These are phyloP conservation scores for Oenanthe sinensis DNA, from an alignment of 129 eudicot genomes.

Conservation along the genomic window DNA sequence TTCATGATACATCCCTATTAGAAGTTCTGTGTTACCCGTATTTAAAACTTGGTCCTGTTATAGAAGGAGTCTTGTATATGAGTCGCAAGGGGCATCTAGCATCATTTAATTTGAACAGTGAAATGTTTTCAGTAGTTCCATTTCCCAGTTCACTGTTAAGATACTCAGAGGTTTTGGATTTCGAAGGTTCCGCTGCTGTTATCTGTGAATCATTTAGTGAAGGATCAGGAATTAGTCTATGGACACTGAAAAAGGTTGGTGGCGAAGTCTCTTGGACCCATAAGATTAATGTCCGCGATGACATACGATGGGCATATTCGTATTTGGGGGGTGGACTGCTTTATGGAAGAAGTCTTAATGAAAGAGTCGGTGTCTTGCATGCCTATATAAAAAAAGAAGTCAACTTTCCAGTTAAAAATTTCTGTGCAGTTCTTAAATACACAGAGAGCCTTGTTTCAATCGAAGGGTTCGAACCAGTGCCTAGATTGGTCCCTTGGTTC, in stretches of 20 bases:
- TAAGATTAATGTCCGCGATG: neutral
- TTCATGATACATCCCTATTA: neutral
- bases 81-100: neutral
- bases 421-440: neutral
- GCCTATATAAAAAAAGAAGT: neutral
- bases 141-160: neutral
- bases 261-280: neutral
- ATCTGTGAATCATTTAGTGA: no score
- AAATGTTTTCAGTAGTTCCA: neutral
- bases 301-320: neutral
- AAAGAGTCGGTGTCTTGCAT: no score
- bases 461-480: neutral
- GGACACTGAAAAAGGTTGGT: neutral
- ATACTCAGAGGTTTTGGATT: neutral
- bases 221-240: neutral
- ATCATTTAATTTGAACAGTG: neutral
- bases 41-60: neutral
- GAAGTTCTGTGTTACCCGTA: neutral
- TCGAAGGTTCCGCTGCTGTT: neutral
- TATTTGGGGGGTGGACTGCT: no score
- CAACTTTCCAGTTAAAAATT: neutral
- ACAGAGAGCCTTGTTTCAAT: neutral
- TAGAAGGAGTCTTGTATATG: neutral
- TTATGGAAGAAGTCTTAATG: no score
- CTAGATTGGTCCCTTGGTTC: no score